These are phyloP conservation scores for Solanum hybrid DNA, from an alignment of 305 asterid genomes.

Conservation along the genomic window DNA sequence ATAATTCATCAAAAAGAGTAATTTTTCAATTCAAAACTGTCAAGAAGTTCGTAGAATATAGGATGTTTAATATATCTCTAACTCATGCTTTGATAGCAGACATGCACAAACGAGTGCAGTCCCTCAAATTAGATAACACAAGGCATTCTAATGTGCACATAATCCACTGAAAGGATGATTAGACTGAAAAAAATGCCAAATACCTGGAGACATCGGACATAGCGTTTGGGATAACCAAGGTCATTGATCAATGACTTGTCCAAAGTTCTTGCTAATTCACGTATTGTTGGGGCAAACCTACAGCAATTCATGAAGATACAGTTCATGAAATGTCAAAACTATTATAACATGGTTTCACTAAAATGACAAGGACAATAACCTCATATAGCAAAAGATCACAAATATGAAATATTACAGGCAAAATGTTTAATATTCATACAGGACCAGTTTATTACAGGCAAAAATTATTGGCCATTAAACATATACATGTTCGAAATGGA, in stretches of 20 bases:
- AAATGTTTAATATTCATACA: not conserved
- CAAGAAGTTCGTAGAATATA: not conserved
- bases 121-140: not conserved
- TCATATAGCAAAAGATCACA: not conserved
- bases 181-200: not conserved
- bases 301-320: not conserved
- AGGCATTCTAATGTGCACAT: not conserved
- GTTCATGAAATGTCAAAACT: not conserved
- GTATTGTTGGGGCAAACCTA: conserved; percentile 18
- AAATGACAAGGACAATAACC: not conserved
- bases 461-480: not conserved
- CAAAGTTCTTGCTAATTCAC: conserved; percentile 16
- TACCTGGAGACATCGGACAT: conserved; percentile 25
- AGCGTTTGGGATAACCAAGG: conserved; percentile 18
- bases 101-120: not conserved
- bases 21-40: not conserved
- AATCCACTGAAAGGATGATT: not conserved
- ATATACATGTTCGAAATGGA: not conserved
- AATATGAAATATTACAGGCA: not conserved
- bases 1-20: conserved; percentile 7
- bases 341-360: not conserved
- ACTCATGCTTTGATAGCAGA: not conserved
- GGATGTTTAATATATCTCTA: not conserved
- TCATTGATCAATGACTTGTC: conserved; percentile 16
- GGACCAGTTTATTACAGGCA: too few species aligned